These are phyloP conservation scores for Colletotrichum sp. DNA, from an alignment of 2,329 filamentous ascomycete genomes.

Conservation along the genomic window DNA sequence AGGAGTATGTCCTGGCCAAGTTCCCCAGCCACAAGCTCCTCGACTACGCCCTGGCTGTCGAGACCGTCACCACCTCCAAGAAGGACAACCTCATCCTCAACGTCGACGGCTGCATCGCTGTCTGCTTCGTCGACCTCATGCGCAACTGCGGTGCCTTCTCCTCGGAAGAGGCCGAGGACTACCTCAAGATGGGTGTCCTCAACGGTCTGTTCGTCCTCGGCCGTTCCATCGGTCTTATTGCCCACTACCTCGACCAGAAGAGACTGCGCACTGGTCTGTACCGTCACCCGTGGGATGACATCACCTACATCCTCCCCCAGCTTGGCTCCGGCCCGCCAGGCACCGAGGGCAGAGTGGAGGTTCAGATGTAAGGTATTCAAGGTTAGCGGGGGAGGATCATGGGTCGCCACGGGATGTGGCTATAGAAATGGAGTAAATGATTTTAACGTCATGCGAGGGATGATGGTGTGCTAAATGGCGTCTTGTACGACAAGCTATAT, in stretches of 20 bases:
- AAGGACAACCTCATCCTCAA: constrained; percentile 99
- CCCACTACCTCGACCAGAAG: constrained; percentile 99
- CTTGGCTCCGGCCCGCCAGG: constrained; percentile 74
- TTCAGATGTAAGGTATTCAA: constrained; percentile 65
- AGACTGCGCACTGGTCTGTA: constrained; percentile 96
- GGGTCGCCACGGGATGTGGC: constrained; percentile 19
- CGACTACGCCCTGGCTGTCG: constrained; percentile 97
- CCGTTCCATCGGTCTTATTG: constrained; percentile 97
- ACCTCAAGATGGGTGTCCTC: constrained; percentile 98
- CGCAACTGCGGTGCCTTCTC: constrained; percentile 98
- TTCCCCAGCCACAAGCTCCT: constrained; percentile 98
- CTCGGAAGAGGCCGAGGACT: constrained; percentile 95
- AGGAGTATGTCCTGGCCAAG: constrained; percentile 97
- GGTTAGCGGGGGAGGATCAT: constrained; percentile 20
- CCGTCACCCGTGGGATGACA: constrained; percentile 99
- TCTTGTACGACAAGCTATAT: constrained; percentile 40
- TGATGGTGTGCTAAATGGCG: constrained; percentile 23
- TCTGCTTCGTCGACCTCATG: constrained; percentile 97
- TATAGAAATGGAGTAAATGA: constrained; percentile 22
- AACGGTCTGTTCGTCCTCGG: constrained; percentile 99
- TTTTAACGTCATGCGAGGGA: constrained; percentile 22
- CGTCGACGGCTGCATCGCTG: constrained; percentile 96
- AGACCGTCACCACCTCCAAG: constrained; percentile 98
- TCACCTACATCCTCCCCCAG: constrained; percentile 90
- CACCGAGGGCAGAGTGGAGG: constrained; percentile 87